phyloP scores from a whole-genome alignment of 1,284 basidiomycete species.

The Trichosporon sp. region DNA sequence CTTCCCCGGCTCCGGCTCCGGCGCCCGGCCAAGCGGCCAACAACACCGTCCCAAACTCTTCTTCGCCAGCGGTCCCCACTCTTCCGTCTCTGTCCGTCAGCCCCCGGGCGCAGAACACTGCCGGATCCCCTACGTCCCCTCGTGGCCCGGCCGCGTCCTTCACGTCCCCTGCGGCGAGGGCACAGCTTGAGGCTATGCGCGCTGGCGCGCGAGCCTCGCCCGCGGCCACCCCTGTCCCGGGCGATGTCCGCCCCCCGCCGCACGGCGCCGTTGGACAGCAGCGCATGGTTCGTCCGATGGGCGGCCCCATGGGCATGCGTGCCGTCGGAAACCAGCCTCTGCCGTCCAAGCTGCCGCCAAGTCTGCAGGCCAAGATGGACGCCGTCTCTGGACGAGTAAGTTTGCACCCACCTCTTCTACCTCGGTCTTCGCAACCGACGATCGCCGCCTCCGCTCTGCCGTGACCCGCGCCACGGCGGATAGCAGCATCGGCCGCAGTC shows the following conservation, averaged over 20 bases:
- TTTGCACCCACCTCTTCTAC: neutral
- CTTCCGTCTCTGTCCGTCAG: neutral
- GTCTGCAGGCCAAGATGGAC: slow-evolving; percentile 87
- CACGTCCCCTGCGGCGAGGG: neutral
- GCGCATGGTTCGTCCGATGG: slow-evolving; percentile 1
- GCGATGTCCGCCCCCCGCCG: neutral
- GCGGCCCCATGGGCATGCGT: slow-evolving; percentile 31
- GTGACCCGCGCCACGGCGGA: neutral
- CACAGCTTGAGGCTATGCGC: neutral
- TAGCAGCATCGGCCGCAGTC: neutral
- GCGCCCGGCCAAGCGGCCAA: neutral
- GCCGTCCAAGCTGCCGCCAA: slow-evolving; percentile 62
- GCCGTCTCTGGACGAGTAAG: slow-evolving; percentile 2
- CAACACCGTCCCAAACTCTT: neutral
- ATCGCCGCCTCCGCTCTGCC: slow-evolving; percentile 21
- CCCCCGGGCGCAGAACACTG: neutral
- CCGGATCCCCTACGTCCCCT: neutral
- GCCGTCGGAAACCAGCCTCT: slow-evolving; percentile 35
- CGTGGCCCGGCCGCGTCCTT: neutral
- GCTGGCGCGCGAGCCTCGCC: neutral
- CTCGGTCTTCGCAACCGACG: slow-evolving; percentile 36
- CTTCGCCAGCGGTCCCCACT: neutral
- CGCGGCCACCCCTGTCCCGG: neutral
- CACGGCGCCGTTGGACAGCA: neutral
- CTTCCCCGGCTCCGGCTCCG: neutral